A percentile compares a stretch with the other conserved stretches of the same genome.
Evolutionary conservation across 2,329 filamentous ascomycete species (phyloP).

Genomic region (Colletotrichum sp.): DNA sequence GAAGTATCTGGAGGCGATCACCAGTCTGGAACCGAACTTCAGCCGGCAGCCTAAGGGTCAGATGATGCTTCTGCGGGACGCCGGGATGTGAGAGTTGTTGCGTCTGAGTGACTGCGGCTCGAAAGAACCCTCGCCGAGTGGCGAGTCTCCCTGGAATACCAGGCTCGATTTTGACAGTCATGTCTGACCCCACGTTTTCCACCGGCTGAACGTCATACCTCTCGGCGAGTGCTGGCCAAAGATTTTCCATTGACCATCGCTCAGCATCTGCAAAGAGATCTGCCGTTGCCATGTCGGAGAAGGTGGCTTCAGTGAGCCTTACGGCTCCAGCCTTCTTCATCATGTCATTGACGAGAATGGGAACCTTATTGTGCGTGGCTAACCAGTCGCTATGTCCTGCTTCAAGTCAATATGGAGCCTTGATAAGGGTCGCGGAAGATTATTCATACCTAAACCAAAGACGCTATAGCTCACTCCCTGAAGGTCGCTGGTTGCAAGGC

Average conservation of each 20-base stretch:
- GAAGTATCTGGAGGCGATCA: neutral
- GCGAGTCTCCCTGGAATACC: neutral
- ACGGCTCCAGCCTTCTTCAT: neutral
- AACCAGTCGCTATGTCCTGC: neutral
- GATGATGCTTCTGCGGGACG: neutral
- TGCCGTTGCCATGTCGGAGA: neutral
- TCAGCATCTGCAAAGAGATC: neutral
- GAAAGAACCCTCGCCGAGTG: neutral
- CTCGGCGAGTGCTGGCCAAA: neutral
- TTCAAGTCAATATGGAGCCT: neutral
- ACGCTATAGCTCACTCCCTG: conserved; percentile 67
- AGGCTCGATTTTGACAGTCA: neutral
- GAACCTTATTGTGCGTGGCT: neutral
- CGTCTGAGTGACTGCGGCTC: neutral
- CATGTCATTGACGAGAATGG: neutral
- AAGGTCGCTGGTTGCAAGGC: conserved; percentile 48
- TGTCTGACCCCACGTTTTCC: neutral
- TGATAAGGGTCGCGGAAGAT: too few relatives aligned
- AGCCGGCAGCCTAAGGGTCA: neutral
- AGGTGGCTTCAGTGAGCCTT: neutral
- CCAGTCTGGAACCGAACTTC: neutral
- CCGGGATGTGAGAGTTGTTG: neutral
- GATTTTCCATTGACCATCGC: neutral
- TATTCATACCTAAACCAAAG: conserved; percentile 56
- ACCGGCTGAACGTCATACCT: neutral